A percentile compares a stretch with the other conserved stretches of the same genome.
Evolutionary conservation across 2,329 filamentous ascomycete species (phyloP).

Genomic region (Cladobotryum mycophilum): DNA sequence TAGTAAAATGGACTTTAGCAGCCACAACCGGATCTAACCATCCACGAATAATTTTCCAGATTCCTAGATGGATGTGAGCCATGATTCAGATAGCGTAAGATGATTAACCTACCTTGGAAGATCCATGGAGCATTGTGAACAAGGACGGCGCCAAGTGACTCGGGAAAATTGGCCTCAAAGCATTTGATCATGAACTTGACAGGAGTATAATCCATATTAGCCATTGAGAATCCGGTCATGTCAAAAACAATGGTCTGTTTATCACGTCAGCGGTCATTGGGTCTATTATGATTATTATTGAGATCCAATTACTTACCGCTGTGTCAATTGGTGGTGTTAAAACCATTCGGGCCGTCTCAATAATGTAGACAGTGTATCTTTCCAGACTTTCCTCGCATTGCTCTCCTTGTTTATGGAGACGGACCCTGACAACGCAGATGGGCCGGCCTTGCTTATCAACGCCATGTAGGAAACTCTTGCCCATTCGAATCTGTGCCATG

Average conservation of each 20-base stretch:
- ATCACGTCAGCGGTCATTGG: too few relatives aligned
- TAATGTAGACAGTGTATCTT: constrained; percentile 85
- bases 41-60: constrained; percentile 91
- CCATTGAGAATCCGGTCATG: constrained; percentile 87
- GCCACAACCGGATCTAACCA: constrained; percentile 98
- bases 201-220: constrained; percentile 97
- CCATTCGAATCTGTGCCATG: constrained; percentile 74
- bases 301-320: constrained; percentile 56
- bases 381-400: constrained; percentile 79
- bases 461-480: constrained; percentile 90
- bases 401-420: constrained; percentile 74
- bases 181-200: constrained; percentile 99
- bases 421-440: constrained; percentile 77
- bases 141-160: constrained; percentile 80
- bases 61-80: constrained; percentile 45
- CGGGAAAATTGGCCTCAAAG: constrained; percentile 97
- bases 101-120: constrained; percentile 64
- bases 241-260: constrained; percentile 83
- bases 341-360: constrained; percentile 87
- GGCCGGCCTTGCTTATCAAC: constrained; percentile 77
- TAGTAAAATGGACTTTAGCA: constrained; percentile 88
- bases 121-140: constrained; percentile 97
- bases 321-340: constrained; percentile 79
- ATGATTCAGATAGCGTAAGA: not conserved
- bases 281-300: not conserved